Percentiles rank a stretch among this genome's conserved stretches.
These are phyloP conservation scores for Diaporthe citriasiana DNA, from an alignment of 2,329 filamentous ascomycete genomes.

Conservation along the genomic window DNA sequence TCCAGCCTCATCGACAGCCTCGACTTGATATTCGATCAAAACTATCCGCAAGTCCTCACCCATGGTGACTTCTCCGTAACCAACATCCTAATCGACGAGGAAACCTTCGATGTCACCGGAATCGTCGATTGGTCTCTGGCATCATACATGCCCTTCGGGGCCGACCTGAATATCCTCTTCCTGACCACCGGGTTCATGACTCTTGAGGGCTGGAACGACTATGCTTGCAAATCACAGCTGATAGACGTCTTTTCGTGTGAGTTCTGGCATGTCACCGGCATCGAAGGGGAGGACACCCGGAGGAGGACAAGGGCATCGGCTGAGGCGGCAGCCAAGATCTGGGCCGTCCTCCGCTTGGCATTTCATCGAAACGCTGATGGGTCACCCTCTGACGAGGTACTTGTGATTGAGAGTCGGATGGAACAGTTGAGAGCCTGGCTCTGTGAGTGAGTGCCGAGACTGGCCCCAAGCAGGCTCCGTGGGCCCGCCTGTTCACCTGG, in stretches of 20 bases:
- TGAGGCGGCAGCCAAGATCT: conserved; percentile 46
- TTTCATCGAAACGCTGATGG: conserved; percentile 48
- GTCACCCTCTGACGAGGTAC: conserved; percentile 43
- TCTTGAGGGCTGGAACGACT: conserved; percentile 49
- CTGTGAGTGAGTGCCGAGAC: neutral
- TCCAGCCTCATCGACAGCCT: conserved; percentile 44
- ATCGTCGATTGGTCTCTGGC: conserved; percentile 51
- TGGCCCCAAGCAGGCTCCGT: no score
- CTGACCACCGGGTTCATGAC: conserved; percentile 48
- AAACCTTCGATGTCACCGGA: conserved; percentile 46
- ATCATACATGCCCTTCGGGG: conserved; percentile 43
- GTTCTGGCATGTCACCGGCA: conserved; percentile 47
- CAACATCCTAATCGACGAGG: conserved; percentile 50
- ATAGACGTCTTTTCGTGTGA: conserved; percentile 49
- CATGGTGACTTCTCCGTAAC: conserved; percentile 50
- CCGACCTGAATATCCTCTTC: conserved; percentile 42
- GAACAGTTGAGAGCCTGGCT: neutral
- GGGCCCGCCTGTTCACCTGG: no score
- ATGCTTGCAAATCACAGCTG: conserved; percentile 45
- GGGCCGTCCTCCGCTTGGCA: conserved; percentile 48
- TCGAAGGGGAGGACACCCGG: conserved; percentile 36
- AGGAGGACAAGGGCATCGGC: conserved; percentile 34
- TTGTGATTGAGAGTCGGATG: neutral
- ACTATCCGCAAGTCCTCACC: conserved; percentile 50
- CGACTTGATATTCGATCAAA: conserved; percentile 46